phyloP scores from a whole-genome alignment of 345 rosid genomes.

The Fremontodendron californicum region DNA sequence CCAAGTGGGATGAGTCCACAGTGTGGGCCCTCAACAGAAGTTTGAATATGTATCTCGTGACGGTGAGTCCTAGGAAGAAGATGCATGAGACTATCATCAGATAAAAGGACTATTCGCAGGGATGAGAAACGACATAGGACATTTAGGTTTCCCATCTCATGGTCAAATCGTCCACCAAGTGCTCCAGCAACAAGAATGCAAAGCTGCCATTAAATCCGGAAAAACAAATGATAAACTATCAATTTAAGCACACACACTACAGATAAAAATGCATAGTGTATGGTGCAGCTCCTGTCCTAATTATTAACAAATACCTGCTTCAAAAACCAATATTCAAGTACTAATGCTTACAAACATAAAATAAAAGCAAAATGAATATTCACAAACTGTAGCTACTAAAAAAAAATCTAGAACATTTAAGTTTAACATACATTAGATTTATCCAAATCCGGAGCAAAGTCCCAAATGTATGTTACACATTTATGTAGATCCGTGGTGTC shows the following conservation, averaged over 20 bases:
- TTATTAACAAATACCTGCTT: neutral
- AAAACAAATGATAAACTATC: neutral
- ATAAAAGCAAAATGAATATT: neutral
- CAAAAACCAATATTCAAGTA: neutral
- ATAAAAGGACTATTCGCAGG: constrained; percentile 54
- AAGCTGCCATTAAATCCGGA: constrained; percentile 38
- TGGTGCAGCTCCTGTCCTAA: neutral
- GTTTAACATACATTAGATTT: constrained; percentile 48
- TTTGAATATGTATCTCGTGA: constrained; percentile 58
- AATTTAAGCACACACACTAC: constrained; percentile 2
- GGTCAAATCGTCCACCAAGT: constrained; percentile 96
- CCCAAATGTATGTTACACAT: constrained; percentile 52
- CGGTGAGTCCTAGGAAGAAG: constrained; percentile 67
- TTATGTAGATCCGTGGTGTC: constrained; percentile 96
- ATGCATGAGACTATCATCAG: constrained; percentile 73
- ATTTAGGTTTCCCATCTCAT: constrained; percentile 85
- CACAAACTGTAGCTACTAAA: neutral
- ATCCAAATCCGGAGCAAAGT: constrained; percentile 41
- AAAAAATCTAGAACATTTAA: neutral
- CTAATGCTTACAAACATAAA: neutral
- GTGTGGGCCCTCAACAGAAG: constrained; percentile 74
- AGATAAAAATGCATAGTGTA: neutral
- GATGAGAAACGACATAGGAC: constrained; percentile 60
- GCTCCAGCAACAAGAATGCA: constrained; percentile 92
- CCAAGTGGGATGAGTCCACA: constrained; percentile 94